Percentiles rank a stretch among this genome's conserved stretches.
Evolutionary conservation across 169 alveolate species (phyloP).

Genomic region (Cryptosporidium xiaoi): DNA sequence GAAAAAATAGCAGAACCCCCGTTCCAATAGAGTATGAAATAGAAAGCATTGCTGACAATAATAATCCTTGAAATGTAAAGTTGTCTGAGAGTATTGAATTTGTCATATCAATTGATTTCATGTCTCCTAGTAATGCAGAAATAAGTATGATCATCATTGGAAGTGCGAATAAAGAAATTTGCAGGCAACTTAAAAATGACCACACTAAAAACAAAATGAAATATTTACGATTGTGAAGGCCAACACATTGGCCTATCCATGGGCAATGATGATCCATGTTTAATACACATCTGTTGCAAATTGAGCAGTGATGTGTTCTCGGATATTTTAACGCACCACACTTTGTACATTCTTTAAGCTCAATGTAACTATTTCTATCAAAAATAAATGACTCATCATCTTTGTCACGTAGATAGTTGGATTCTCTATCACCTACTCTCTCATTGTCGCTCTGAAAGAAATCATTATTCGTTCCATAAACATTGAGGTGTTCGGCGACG

Average conservation of each 20-base stretch:
- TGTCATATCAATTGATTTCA: not conserved
- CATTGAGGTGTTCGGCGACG: not conserved
- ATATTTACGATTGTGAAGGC: conserved; percentile 88
- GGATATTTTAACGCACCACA: conserved; percentile 78
- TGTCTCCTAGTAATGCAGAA: conserved; percentile 14
- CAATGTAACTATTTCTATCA: not conserved
- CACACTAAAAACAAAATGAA: conserved; percentile 81
- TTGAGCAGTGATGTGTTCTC: conserved; percentile 89
- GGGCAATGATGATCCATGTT: conserved; percentile 94
- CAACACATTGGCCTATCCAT: conserved; percentile 91
- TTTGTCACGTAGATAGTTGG: not conserved
- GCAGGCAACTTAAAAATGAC: conserved; percentile 60
- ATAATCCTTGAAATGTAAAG: conserved; percentile 30
- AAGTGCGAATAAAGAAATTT: conserved; percentile 31
- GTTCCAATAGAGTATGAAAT: conserved; percentile 64
- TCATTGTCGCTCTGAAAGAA: not conserved
- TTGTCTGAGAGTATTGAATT: conserved; percentile 18
- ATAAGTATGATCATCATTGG: conserved; percentile 31
- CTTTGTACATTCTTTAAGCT: conserved; percentile 17
- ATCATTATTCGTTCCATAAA: not conserved
- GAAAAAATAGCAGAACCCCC: conserved; percentile 51
- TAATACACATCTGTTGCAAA: conserved; percentile 87
- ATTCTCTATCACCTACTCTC: not conserved
- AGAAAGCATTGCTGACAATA: conserved; percentile 45
- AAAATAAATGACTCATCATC: not conserved